Conservation (phyloP, 768 basidiomycete species). For the Naematelia encephala region DNA sequence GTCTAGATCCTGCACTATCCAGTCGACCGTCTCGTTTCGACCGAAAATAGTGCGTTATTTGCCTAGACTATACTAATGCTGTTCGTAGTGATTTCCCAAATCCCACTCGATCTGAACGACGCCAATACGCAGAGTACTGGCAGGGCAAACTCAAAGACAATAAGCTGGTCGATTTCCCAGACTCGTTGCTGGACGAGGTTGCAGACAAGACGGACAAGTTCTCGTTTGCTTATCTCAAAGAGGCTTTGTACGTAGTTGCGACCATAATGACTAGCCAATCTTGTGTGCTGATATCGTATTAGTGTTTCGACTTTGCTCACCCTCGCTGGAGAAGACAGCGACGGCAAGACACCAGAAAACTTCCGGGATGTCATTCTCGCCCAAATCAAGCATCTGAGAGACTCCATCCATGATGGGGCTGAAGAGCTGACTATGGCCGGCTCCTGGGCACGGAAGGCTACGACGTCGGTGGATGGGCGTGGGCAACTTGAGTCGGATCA, state of each 20-base stretch:
- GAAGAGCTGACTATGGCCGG: not conserved
- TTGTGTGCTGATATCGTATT: constrained; percentile 4
- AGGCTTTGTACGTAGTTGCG: constrained; percentile 66
- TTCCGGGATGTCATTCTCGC: constrained; percentile 59
- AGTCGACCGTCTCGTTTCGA: constrained; percentile 79
- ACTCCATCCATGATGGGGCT: constrained; percentile 61
- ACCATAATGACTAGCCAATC: not conserved
- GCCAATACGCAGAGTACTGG: constrained; percentile 73
- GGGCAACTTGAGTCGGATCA: not conserved
- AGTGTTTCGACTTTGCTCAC: constrained; percentile 73
- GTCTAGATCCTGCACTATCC: constrained; percentile 71
- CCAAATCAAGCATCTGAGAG: constrained; percentile 63
- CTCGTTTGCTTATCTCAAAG: constrained; percentile 85
- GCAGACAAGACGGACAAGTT: constrained; percentile 64
- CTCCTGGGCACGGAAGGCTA: not conserved
- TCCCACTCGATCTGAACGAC: constrained; percentile 64
- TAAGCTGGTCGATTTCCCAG: constrained; percentile 64
- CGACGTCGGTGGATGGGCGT: not conserved
- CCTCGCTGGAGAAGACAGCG: constrained; percentile 58
- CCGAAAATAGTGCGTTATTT: constrained; percentile 67
- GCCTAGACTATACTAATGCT: not conserved
- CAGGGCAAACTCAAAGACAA: constrained; percentile 68
- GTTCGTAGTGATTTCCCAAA: constrained; percentile 64
- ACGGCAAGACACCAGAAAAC: constrained; percentile 44
- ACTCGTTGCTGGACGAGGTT: constrained; percentile 61